These are phyloP conservation scores for Pichia exigua DNA, from an alignment of 805 yeast genomes.

Conservation along the genomic window DNA sequence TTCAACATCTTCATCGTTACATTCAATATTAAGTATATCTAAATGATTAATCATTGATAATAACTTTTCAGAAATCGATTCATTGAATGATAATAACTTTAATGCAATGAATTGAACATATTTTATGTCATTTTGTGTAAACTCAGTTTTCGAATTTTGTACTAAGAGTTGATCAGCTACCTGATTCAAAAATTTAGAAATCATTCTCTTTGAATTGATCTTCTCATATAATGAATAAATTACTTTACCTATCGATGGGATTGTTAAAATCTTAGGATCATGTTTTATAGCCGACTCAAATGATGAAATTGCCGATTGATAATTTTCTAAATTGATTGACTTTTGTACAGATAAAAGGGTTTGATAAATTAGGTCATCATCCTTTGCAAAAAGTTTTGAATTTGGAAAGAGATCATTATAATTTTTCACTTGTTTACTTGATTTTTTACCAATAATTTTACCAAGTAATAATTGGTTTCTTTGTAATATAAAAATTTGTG, in stretches of 20 bases:
- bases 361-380: slow-evolving; percentile 6
- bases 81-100: slow-evolving; percentile 31
- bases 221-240: slow-evolving; percentile 43
- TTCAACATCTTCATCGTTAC: slow-evolving; percentile 16
- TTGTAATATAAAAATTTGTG: slow-evolving; percentile 34
- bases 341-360: slow-evolving; percentile 30
- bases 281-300: slow-evolving; percentile 27
- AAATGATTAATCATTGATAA: slow-evolving; percentile 17
- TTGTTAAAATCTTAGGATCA: slow-evolving; percentile 8
- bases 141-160: slow-evolving; percentile 1
- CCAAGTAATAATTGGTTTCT: slow-evolving; percentile 40
- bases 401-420: slow-evolving; percentile 17
- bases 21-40: slow-evolving; percentile 13
- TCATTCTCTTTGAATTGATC: slow-evolving; percentile 32
- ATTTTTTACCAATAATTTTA: slow-evolving; percentile 30
- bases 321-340: slow-evolving; percentile 24
- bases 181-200: slow-evolving; percentile 24
- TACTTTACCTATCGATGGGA: slow-evolving; percentile 45
- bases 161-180: slow-evolving; percentile 20
- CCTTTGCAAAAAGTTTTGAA: slow-evolving; percentile 22
- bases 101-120: slow-evolving; percentile 30
- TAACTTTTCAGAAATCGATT: slow-evolving; percentile 24
- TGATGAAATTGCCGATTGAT: slow-evolving; percentile 28
- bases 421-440: slow-evolving; percentile 13
- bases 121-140: slow-evolving; percentile 16